Evolutionary conservation across 2,329 filamentous ascomycete genomes (phyloP).

Genomic region (Venturia nashicola): DNA sequence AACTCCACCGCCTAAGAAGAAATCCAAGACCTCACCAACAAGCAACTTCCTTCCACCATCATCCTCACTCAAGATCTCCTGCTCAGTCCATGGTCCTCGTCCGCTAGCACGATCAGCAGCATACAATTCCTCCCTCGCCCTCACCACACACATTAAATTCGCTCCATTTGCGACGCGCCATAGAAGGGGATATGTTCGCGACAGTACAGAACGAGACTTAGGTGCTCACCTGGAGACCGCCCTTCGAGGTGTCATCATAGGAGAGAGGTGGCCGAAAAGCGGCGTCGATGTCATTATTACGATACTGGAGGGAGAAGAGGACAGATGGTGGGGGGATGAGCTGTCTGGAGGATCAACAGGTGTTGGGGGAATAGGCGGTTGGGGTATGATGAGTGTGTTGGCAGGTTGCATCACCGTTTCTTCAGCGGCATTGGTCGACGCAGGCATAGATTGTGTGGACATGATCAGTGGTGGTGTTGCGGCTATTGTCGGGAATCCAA

Average conservation of each 20-base stretch:
- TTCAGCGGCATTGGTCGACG: conserved; percentile 83
- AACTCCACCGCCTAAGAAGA: conserved; percentile 27
- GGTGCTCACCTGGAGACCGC: conserved; percentile 86
- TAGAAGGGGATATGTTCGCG: conserved; percentile 66
- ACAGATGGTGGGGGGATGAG: conserved; percentile 51
- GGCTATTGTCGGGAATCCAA: conserved; percentile 45
- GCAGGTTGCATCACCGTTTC: conserved; percentile 89
- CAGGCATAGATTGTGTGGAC: conserved; percentile 91
- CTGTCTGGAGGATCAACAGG: conserved; percentile 34
- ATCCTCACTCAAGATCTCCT: conserved; percentile 77
- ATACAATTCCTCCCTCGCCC: conserved; percentile 83
- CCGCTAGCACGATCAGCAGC: conserved; percentile 80
- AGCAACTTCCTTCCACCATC: conserved; percentile 38
- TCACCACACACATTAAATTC: conserved; percentile 92
- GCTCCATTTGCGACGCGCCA: conserved; percentile 82
- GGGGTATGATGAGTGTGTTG: conserved; percentile 85
- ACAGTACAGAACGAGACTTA: conserved; percentile 76
- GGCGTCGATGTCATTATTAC: conserved; percentile 92
- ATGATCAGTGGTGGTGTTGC: conserved; percentile 81
- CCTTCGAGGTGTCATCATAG: conserved; percentile 77
- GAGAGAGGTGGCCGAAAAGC: conserved; percentile 96
- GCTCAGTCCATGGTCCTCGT: conserved; percentile 85
- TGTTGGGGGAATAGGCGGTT: conserved; percentile 35
- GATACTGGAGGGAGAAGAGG: conserved; percentile 85
- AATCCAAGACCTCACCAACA: conserved; percentile 16